phyloP scores from a whole-genome alignment of 257 asterid genomes.

The Scutellaria barbata region DNA sequence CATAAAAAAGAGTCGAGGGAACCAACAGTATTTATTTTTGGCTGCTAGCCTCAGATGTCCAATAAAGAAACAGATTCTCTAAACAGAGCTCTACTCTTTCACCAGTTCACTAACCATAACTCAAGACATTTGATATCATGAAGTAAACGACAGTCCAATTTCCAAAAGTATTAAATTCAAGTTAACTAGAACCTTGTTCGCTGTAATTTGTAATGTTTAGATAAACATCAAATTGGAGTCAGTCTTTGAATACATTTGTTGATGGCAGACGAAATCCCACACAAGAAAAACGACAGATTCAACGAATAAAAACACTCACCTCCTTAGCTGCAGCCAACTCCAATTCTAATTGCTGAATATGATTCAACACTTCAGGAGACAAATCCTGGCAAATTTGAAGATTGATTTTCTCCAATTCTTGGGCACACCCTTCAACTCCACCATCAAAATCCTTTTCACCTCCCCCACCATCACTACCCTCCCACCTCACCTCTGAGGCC shows the following conservation, averaged over 20 bases:
- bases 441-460: slow-evolving; percentile 40
- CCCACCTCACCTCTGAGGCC: slow-evolving; percentile 50
- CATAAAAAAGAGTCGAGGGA: neutral
- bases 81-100: neutral
- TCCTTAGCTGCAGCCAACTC: slow-evolving; percentile 69
- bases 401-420: slow-evolving; percentile 41
- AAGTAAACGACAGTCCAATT: neutral
- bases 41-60: slow-evolving; percentile 14
- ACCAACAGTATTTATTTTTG: neutral
- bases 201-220: neutral
- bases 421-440: slow-evolving; percentile 40
- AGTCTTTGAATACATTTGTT: neutral
- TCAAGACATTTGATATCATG: slow-evolving; percentile 5
- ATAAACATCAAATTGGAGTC: neutral
- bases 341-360: slow-evolving; percentile 71
- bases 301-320: slow-evolving; percentile 47
- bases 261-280: neutral
- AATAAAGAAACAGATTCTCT: too few relatives aligned
- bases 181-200: neutral
- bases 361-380: slow-evolving; percentile 64
- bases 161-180: neutral
- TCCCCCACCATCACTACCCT: slow-evolving; percentile 44
- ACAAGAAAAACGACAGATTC: slow-evolving; percentile 11
- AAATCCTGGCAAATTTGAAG: slow-evolving; percentile 49
- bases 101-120: slow-evolving; percentile 9